Base-by-base conservation (phyloP, 208 protist species). In the Leishmania braziliensis region DNA sequence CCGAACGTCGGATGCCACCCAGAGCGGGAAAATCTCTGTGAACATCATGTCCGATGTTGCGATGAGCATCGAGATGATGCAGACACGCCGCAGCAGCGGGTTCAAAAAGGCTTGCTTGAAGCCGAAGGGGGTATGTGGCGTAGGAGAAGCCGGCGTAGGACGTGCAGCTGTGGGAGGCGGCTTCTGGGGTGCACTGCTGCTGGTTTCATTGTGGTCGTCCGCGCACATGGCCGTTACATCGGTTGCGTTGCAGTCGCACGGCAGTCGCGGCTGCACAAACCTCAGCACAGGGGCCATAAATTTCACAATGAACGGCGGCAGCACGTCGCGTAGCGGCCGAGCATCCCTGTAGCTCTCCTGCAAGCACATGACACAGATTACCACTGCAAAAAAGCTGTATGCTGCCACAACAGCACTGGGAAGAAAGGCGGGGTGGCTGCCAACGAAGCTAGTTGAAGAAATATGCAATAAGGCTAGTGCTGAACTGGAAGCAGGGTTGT, bases 21-120 rank as follows among this genome's bases (percentile, higher is more conserved):
- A 96, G 43, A 96, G 83, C 23, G 92, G 90, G 46, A 96, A 88
- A 10, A 86, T 86, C 77, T 92, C 83, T 2, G 84, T 79, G 72
- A 90, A 94, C 50, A 84, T 80, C 87, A 95, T 92, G 77, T 96
- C 93, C 0, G 89, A 86, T 16, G 62, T 82, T 4, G 76, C 86
- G 50, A 96, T 85, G 53, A 96, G 81, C 90, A 94, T 93, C 58
- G 89, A 94, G 29, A 94, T 86, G 56, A 94, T 83, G 23, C 85
- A 87, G 43, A 94, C 83, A 54, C 86, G 82, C 33, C 93, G 86
- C 56, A 91, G 88, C 48, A 86, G 77, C 2, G 81, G 77, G 50
- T 85, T 78, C 29, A 46, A 10, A 60, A 96, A 87, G 5, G 93
- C 89, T 50, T 93, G 84, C 65, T 82, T 84, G 78, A 91, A 96